Conservation (phyloP, 1,284 basidiomycete genomes). For the Pyrrhoderma lamaoense region DNA sequence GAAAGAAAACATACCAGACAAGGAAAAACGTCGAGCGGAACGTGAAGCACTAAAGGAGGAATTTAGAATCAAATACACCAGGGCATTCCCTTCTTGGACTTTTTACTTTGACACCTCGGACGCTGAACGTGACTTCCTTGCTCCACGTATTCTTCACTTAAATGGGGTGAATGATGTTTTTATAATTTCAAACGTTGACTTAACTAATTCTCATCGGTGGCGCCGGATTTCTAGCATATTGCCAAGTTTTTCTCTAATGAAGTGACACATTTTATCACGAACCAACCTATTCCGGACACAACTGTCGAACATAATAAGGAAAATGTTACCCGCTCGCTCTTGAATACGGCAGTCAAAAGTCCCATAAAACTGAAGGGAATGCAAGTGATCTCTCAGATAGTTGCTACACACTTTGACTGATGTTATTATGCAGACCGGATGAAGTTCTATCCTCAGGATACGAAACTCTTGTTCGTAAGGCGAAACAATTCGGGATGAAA, state of each 20-base stretch:
- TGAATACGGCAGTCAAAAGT: slow-evolving; percentile 41
- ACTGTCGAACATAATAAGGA: slow-evolving; percentile 55
- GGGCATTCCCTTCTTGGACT: slow-evolving; percentile 75
- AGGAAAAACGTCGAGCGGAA: slow-evolving; percentile 37
- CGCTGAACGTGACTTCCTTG: slow-evolving; percentile 40
- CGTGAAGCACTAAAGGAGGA: slow-evolving; percentile 59
- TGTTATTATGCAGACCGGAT: slow-evolving; percentile 25
- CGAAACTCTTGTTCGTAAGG: slow-evolving; percentile 65
- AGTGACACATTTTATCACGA: slow-evolving; percentile 83
- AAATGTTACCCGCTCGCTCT: slow-evolving; percentile 37
- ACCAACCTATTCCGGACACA: slow-evolving; percentile 36
- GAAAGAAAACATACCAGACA: slow-evolving; percentile 20
- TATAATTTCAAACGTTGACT: neutral
- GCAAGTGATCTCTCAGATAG: slow-evolving; percentile 32
- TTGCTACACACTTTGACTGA: slow-evolving; percentile 22
- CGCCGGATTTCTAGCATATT: slow-evolving; percentile 43
- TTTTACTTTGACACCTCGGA: slow-evolving; percentile 82
- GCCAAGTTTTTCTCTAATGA: slow-evolving; percentile 84
- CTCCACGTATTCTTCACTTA: slow-evolving; percentile 50
- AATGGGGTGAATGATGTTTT: slow-evolving; percentile 60
- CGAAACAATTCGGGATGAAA: slow-evolving; percentile 75
- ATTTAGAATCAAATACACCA: slow-evolving; percentile 79
- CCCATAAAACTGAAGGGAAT: slow-evolving; percentile 54
- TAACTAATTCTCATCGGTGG: slow-evolving; percentile 4
- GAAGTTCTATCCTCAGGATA: slow-evolving; percentile 28